Evolutionary conservation across 202 grass and related monocot genomes (phyloP), one percentile per base, ranked within the genome.

Genomic region (Saccharum hybrid): DNA sequence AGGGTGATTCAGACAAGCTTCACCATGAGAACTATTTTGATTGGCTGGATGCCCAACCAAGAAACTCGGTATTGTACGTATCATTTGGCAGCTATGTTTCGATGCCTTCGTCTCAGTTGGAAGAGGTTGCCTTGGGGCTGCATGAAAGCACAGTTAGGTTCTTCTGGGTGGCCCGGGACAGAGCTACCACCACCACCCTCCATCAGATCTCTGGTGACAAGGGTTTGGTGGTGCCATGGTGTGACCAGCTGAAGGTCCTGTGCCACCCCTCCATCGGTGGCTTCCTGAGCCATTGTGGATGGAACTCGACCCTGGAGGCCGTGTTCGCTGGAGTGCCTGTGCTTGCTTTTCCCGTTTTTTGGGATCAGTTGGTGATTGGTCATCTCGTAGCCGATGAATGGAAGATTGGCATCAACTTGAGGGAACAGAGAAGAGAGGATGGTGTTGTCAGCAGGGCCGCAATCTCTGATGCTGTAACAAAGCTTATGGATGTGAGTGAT

Each of bases 231-330:
- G 92, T 94, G 74, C 64, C 90, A 3, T 97, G 88, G 92, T 97
- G 94, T 43, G 79, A 94, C 6, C 90, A 97, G 78, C 59, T 89
- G 60, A 81, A 74, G 30, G 79, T 94, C 42, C 59, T 97, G 21
- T 73, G 72, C 82, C 92, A 94, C 63, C 88, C 84, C 19, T 84
- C 88, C 1, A 43, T 94, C 5, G 85, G 91, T 41, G 86, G 91
- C 31, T 94, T 94, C 75, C 66, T 94, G 57, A 94, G 83, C 34
- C 88, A 91, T 39, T 91, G 89, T 56, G 92, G 92, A 10, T 94
- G 84, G 86, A 94, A 94, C 77, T 94, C 92, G 28, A 56, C 74
- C 66, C 86, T 94, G 0, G 92, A 94, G 77, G 75, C 84, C 15
- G 51, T 86, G 9, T 86, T 60, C 33, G 68, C 84, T 0, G 94